Conservation (phyloP, 495 filamentous ascomycete genomes). For the Lindgomyces ingoldianus region DNA sequence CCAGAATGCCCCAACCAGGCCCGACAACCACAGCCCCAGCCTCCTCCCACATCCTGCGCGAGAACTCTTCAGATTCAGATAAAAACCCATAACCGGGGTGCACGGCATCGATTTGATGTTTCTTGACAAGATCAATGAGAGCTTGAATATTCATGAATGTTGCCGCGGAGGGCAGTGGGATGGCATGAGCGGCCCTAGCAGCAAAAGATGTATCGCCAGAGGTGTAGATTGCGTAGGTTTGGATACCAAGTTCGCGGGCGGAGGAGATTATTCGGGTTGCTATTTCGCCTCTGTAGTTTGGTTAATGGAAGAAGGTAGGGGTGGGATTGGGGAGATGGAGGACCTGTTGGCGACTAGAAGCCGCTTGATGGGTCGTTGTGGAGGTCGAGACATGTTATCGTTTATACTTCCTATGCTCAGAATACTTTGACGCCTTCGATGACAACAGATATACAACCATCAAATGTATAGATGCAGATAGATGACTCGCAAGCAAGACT, state of each 20-base stretch:
- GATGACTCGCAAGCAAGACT: slow-evolving; percentile 22
- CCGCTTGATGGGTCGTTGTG: slow-evolving; percentile 50
- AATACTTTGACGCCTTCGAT: too few relatives aligned
- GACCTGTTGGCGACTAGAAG: slow-evolving; percentile 63
- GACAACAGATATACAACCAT: too few relatives aligned
- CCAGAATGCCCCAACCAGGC: slow-evolving; percentile 55
- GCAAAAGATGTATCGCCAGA: slow-evolving; percentile 56
- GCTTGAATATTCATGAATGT: slow-evolving; percentile 55
- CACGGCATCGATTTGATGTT: slow-evolving; percentile 57
- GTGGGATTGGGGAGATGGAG: neutral
- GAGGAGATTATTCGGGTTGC: slow-evolving; percentile 60
- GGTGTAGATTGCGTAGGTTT: slow-evolving; percentile 58
- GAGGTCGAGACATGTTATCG: slow-evolving; percentile 30
- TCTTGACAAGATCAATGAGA: slow-evolving; percentile 51
- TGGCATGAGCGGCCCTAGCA: slow-evolving; percentile 48
- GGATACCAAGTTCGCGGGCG: slow-evolving; percentile 56
- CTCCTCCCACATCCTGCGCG: slow-evolving; percentile 54
- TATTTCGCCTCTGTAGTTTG: slow-evolving; percentile 58
- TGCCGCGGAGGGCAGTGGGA: slow-evolving; percentile 53
- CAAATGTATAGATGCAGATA: neutral
- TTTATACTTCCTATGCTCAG: too few relatives aligned
- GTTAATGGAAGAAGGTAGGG: slow-evolving; percentile 15
- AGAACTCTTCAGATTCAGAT: slow-evolving; percentile 60
- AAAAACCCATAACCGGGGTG: slow-evolving; percentile 67
- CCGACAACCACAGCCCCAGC: slow-evolving; percentile 55